A percentile compares a stretch with the other conserved stretches of the same genome.
These are phyloP conservation scores for Parsonsia alboflavescens DNA, from an alignment of 257 asterid species.

Conservation along the genomic window DNA sequence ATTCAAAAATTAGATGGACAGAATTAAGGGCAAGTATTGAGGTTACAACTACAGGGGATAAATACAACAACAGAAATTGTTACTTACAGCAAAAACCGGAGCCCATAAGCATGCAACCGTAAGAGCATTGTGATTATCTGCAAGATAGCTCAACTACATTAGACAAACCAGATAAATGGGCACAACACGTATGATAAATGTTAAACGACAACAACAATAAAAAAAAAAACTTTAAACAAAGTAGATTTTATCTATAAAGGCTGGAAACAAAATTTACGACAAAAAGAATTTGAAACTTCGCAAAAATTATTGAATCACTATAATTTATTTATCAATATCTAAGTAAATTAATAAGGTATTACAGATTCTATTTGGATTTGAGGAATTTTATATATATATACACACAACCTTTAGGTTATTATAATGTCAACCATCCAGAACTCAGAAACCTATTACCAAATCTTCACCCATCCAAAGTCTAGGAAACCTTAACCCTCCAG, in stretches of 20 bases:
- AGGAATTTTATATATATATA: too few relatives aligned
- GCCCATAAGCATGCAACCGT: conserved; percentile 88
- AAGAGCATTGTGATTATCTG: conserved; percentile 86
- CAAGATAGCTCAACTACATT: conserved; percentile 27
- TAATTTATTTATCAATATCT: not conserved
- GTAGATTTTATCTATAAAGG: too few relatives aligned
- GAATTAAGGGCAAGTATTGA: not conserved
- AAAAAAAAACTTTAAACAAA: not conserved
- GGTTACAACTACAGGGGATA: conserved; percentile 8
- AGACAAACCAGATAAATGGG: conserved; percentile 11
- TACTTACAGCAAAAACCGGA: conserved; percentile 80
- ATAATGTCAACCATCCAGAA: too few relatives aligned
- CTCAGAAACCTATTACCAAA: too few relatives aligned
- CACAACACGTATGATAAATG: not conserved
- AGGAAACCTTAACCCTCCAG: too few relatives aligned
- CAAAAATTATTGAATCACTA: not conserved
- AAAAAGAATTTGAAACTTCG: not conserved
- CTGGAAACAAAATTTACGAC: not conserved
- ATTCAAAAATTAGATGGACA: not conserved
- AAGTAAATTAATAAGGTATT: not conserved
- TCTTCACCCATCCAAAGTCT: too few relatives aligned
- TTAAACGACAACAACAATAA: not conserved
- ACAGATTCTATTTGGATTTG: not conserved
- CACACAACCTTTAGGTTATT: too few relatives aligned
- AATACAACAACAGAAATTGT: conserved; percentile 17